phyloP scores from a whole-genome alignment of 306 rosid species.

The Quercus parvula region DNA sequence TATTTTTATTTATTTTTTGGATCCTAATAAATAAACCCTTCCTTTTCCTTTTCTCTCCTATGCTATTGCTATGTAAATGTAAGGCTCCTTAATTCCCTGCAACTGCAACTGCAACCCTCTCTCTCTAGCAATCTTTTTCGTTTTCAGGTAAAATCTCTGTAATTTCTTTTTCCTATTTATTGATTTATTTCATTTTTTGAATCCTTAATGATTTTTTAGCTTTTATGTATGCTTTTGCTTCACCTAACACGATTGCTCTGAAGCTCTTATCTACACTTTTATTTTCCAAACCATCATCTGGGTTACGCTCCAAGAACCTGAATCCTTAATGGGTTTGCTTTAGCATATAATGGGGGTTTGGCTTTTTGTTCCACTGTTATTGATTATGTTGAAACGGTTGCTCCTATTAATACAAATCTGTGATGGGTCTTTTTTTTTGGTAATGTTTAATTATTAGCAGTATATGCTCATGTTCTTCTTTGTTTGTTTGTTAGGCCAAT shows the following conservation, averaged over 20 bases:
- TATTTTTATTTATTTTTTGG: too few species aligned
- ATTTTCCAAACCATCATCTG: constrained; percentile 9
- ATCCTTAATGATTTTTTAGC: neutral
- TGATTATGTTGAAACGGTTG: neutral
- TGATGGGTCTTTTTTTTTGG: constrained; percentile 6
- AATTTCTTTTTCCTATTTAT: neutral
- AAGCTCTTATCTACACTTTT: neutral
- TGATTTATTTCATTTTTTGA: neutral
- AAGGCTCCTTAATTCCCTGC: too few species aligned
- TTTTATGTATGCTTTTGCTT: neutral
- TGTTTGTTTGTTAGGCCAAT: neutral
- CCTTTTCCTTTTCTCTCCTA: too few species aligned
- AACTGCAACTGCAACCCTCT: too few species aligned
- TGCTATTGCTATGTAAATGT: too few species aligned
- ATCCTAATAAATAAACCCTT: too few species aligned
- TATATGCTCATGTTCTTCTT: neutral
- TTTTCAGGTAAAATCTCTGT: constrained; percentile 22
- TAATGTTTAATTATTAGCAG: neutral
- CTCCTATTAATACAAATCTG: neutral
- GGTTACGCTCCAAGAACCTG: neutral
- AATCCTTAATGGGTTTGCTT: neutral
- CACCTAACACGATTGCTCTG: neutral
- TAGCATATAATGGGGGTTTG: neutral
- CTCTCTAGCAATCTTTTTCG: neutral
- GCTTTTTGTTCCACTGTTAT: neutral